These are phyloP conservation scores for Saturnispora halmiae DNA, from an alignment of 805 yeast species.

Conservation along the genomic window DNA sequence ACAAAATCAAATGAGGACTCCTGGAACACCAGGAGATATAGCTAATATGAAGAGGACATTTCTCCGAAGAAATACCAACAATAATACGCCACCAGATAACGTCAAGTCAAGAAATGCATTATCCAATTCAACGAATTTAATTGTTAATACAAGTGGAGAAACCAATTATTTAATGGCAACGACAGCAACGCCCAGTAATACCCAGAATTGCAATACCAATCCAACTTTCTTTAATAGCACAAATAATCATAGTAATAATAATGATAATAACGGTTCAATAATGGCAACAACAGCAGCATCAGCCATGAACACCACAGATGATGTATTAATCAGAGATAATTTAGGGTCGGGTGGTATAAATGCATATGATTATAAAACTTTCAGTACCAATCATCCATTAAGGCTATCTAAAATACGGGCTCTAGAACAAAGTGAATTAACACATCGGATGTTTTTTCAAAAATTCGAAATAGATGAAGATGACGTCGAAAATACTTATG, in stretches of 20 bases:
- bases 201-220: too few species aligned
- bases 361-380: conserved; percentile 30
- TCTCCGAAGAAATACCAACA: conserved; percentile 5
- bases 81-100: neutral
- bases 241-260: too few species aligned
- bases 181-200: too few species aligned
- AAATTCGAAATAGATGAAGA: conserved; percentile 10
- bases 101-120: conserved; percentile 2
- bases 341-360: conserved; percentile 20
- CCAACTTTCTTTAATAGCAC: too few species aligned
- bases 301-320: conserved; percentile 6
- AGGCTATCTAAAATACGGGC: conserved; percentile 29
- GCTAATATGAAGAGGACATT: conserved; percentile 6
- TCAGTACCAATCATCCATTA: conserved; percentile 28
- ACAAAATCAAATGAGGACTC: neutral
- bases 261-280: neutral
- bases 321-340: conserved; percentile 20
- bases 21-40: neutral
- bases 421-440: conserved; percentile 30
- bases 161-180: too few species aligned
- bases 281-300: neutral
- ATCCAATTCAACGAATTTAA: conserved; percentile 5
- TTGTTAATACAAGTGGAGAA: neutral
- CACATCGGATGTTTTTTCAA: conserved; percentile 25
- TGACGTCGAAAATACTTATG: neutral